Evolutionary conservation across 768 basidiomycete species (phyloP).

Genomic region (Phlebiopsis gigantea): DNA sequence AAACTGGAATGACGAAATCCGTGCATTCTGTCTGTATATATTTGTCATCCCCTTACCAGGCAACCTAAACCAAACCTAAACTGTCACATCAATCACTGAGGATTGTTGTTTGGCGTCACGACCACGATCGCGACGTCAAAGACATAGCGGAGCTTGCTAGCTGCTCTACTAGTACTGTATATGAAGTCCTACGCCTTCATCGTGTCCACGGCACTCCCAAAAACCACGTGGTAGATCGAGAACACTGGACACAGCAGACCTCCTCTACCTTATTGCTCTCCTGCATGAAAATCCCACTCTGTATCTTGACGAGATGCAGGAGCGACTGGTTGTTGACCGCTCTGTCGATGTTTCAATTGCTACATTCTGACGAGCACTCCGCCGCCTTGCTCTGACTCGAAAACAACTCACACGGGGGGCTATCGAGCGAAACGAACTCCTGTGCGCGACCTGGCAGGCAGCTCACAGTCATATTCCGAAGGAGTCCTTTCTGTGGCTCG

Average conservation of each 20-base stretch:
- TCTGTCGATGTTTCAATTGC: slow-evolving; percentile 26
- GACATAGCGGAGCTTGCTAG: background rate
- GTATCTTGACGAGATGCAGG: slow-evolving; percentile 31
- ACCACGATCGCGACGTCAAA: no score
- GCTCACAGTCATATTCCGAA: slow-evolving; percentile 17
- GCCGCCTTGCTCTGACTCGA: slow-evolving; percentile 16
- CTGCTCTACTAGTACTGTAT: background rate
- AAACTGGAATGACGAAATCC: no score
- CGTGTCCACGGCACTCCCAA: no score
- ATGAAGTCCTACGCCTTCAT: no score
- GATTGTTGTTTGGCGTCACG: no score
- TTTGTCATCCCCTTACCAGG: no score
- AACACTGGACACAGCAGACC: slow-evolving; percentile 19
- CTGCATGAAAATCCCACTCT: slow-evolving; percentile 22
- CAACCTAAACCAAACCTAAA: no score
- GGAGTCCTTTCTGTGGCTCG: slow-evolving; percentile 11
- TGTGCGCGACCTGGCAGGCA: slow-evolving; percentile 22
- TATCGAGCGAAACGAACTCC: slow-evolving; percentile 26
- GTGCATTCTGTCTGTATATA: no score
- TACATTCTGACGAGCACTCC: slow-evolving; percentile 24
- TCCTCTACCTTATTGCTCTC: slow-evolving; percentile 19
- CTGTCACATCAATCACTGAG: no score
- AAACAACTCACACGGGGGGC: slow-evolving; percentile 24
- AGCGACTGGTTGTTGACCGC: slow-evolving; percentile 16
- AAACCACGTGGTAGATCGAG: no score